Percentiles rank a stretch among this genome's conserved stretches.
Evolutionary conservation across 345 rosid species (phyloP).

Genomic region (Dipteronia dyeriana): DNA sequence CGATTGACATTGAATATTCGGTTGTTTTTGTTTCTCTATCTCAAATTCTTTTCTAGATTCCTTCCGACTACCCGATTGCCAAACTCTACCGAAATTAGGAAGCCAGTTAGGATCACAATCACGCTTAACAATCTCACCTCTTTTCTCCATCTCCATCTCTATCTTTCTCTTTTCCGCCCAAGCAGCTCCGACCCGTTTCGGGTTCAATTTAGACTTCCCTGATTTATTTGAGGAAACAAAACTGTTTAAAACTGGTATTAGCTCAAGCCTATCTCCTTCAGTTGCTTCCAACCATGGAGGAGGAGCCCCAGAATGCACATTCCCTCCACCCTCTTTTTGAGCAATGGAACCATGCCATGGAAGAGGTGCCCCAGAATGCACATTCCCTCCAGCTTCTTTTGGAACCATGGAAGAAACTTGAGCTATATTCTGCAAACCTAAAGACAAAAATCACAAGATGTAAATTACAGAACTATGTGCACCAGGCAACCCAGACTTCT

Average conservation of each 20-base stretch:
- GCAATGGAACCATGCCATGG: constrained; percentile 56
- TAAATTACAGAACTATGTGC: neutral
- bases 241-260: constrained; percentile 32
- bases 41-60: constrained; percentile 92
- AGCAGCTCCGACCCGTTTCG: constrained; percentile 90
- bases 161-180: constrained; percentile 93
- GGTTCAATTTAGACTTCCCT: constrained; percentile 69
- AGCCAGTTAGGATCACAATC: constrained; percentile 71
- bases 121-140: constrained; percentile 55
- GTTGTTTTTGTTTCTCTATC: constrained; percentile 57
- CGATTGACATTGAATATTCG: constrained; percentile 43
- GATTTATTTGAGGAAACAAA: constrained; percentile 32
- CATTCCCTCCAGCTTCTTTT: constrained; percentile 53
- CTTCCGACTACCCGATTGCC: constrained; percentile 91
- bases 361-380: constrained; percentile 82
- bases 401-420: constrained; percentile 38
- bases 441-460: constrained; percentile 15
- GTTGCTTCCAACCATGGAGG: constrained; percentile 80
- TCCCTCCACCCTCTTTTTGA: constrained; percentile 46
- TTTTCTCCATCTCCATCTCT: constrained; percentile 86
- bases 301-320: constrained; percentile 81
- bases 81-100: constrained; percentile 94
- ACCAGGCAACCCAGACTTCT: constrained; percentile 4
- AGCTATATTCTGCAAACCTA: constrained; percentile 44
- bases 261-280: constrained; percentile 38